Evolutionary conservation across 202 grass and related monocot genomes (phyloP).

Genomic region (Schoenoplectus tabernaemontani): DNA sequence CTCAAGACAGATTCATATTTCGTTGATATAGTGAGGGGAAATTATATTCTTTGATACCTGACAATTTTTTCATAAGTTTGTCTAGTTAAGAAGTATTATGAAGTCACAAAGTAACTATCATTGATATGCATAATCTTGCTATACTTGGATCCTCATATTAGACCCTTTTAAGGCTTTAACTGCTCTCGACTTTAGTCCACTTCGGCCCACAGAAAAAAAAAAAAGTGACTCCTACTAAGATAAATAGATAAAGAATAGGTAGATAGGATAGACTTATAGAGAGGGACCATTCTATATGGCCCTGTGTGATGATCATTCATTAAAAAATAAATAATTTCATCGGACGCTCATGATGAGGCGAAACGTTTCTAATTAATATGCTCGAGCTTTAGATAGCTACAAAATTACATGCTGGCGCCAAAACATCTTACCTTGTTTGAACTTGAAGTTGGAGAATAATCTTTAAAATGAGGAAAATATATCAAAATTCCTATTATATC

Average conservation of each 20-base stretch:
- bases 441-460: not conserved
- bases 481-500: not conserved
- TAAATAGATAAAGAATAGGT: not conserved
- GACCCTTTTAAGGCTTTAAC: not conserved
- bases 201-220: slow-evolving; percentile 2
- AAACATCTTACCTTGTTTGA: not conserved
- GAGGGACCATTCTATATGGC: not conserved
- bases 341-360: not conserved
- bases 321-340: not conserved
- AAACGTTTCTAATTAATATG: not conserved
- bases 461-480: not conserved
- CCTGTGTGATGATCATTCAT: not conserved
- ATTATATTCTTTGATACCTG: not conserved
- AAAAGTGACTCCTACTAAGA: slow-evolving; percentile 6
- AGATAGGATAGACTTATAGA: not conserved
- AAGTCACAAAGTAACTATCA: not conserved
- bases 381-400: not conserved
- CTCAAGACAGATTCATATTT: no score
- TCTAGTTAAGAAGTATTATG: not conserved
- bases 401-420: no score
- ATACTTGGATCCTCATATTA: not conserved
- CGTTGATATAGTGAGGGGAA: no score
- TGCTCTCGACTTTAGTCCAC: slow-evolving; percentile 8
- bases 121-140: not conserved
- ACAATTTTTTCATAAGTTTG: not conserved